Evolutionary conservation across 2,329 filamentous ascomycete species (phyloP), one percentile per base, ranked within the genome.

Genomic region (Penicillium expansum): DNA sequence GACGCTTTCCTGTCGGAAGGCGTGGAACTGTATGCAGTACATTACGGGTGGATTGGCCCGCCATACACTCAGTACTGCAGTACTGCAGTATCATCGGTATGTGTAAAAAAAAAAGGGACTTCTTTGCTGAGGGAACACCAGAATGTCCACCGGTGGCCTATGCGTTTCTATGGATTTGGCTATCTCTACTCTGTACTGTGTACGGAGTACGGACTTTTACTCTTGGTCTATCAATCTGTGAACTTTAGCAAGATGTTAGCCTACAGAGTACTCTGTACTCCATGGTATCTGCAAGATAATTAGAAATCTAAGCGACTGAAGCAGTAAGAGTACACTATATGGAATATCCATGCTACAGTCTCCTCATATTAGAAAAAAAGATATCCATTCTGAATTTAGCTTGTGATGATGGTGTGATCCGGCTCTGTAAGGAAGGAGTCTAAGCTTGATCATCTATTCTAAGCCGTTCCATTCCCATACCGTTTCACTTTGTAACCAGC

Each of bases 351-450:
- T 47, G 13, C 30, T 41, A 29, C 29, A 8, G 35, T n/a, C n/a
- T n/a, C n/a, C 16, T 49, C 16, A 49, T 35, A 24, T 43, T 24
- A n/a, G 29, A 50, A 14, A 49, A 50, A 14, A 49, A 24, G 16
- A 42, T 14, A 35, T 55, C 29, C 20, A 48, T 41, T 29, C 45
- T 50, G 14, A 22, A 32, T 39, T 49, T 43, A 49, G 57, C 58
- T 60, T 62, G 59, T 62, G 57, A 62, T 55, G 41, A 60, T 61
- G 59, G 55, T 60, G 52, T 60, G 60, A 62, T 62, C 37, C 44
- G 22, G 37, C 22, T 42, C 51, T 51, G 55, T 54, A 56, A 58
- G 58, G 48, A 50, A 57, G 33, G 37, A 37, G 29, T 27, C 37
- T 42, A 41, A 27, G 14, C 39, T 42, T 16, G 37, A 56, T 27